Base-by-base conservation (phyloP, 2,329 filamentous ascomycete genomes). In the Aureobasidium leucospermi region DNA sequence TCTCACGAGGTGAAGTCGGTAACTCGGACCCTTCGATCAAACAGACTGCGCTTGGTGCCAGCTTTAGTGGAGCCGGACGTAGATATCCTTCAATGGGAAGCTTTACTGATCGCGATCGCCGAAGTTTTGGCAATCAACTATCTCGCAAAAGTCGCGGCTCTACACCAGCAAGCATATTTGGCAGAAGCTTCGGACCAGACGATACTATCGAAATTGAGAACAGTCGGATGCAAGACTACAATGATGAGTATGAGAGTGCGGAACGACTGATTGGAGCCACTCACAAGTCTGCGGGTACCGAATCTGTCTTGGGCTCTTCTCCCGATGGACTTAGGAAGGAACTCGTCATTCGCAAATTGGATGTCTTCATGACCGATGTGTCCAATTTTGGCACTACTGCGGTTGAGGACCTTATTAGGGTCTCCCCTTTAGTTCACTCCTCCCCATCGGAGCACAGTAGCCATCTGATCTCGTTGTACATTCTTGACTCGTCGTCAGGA, bases 1-100 rank as follows among this genome's bases (percentile, higher is more conserved):
- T 96, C 57, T 92, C 92, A 15, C 82, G 93, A 67, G 88, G 89
- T 34, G 93, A 96, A 69, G 77, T 96, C 19, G 93, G 90, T 0
- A 87, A 41, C 29, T 45, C 48, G 7, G 62, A 63, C 23, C 59
- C 56, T 10, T 48, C 48, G 5, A 56, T 59, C 19, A 48, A 46
- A 16, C 62, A 60, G 9, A 46, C 47, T 13, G 60, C 71, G 13
- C 64, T 73, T 58, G 75, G 73, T 43, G 81, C 70, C 28, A 78
- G 74, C 62, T 76, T 80, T 62, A 72, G 73, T 70, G 64, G 78
- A 71, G 78, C 79, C 45, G 73, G 79, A 13, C 84, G 87, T 64
- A 82, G 87, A 61, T 81, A 84, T 6, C 86, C 94, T 57, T 96
- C 92, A 1, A 82, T 94, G 63, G 87, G 88, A 32, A 85, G 81